phyloP scores from a whole-genome alignment of 2,329 filamentous ascomycete species.

The Trichoderma citrinoviride region DNA sequence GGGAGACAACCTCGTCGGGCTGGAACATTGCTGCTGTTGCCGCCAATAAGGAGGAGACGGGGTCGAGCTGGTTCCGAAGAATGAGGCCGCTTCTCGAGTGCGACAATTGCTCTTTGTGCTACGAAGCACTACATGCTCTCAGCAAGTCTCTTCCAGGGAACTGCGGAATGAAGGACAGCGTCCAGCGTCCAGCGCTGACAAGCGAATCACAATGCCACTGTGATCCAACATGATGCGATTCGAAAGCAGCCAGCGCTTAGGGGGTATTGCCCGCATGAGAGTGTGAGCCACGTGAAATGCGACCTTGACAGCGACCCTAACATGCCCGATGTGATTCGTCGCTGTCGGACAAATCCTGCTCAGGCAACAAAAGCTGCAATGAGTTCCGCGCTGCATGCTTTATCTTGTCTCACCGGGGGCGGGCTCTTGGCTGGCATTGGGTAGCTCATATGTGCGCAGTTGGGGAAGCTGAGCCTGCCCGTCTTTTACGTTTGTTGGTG shows the following conservation, averaged over 20 bases:
- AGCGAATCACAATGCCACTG: neutral
- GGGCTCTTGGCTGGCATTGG: neutral
- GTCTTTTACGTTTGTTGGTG: too few relatives aligned
- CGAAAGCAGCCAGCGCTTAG: neutral
- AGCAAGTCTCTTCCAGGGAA: too few relatives aligned
- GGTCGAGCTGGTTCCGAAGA: neutral
- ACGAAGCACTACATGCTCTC: too few relatives aligned
- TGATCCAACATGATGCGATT: neutral
- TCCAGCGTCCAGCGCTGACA: neutral
- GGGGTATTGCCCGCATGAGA: slow-evolving; percentile 11
- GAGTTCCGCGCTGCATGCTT: slow-evolving; percentile 6
- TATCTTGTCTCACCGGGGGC: neutral
- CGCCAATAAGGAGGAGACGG: neutral
- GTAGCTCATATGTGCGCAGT: neutral
- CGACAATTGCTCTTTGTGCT: too few relatives aligned
- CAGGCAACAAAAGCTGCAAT: neutral
- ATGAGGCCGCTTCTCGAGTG: neutral
- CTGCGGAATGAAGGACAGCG: too few relatives aligned
- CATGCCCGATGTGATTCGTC: neutral
- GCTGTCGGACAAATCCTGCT: slow-evolving; percentile 4
- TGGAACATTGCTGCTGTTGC: neutral
- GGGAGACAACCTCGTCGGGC: neutral
- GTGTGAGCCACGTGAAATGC: slow-evolving; percentile 17
- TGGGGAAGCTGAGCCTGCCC: neutral
- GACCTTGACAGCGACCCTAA: neutral